These are phyloP conservation scores for Corchorus olitorius DNA, from an alignment of 345 rosid genomes.

Conservation along the genomic window DNA sequence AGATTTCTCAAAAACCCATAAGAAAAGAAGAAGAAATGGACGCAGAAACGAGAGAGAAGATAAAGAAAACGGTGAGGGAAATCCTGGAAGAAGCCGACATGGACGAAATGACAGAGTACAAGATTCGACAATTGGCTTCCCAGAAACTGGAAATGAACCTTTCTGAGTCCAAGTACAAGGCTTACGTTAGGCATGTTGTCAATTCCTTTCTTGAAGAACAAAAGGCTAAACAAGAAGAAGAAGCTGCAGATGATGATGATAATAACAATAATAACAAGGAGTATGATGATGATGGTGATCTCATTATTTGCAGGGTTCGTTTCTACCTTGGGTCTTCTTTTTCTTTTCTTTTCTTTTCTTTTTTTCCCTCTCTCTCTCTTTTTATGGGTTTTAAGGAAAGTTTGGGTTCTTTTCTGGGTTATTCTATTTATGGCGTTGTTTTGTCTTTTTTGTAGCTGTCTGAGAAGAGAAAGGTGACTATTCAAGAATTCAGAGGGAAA, in stretches of 20 bases:
- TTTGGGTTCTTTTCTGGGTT: background rate
- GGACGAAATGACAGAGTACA: conserved; percentile 66
- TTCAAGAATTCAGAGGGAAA: conserved; percentile 83
- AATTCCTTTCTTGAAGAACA: conserved; percentile 64
- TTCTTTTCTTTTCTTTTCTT: too few species aligned
- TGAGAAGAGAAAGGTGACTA: conserved; percentile 78
- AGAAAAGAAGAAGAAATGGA: conserved; percentile 39
- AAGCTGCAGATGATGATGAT: background rate
- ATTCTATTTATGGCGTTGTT: background rate
- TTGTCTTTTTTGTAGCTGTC: conserved; percentile 44
- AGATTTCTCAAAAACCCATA: background rate
- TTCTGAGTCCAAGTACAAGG: conserved; percentile 60
- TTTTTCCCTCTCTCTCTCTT: background rate
- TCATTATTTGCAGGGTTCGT: conserved; percentile 70
- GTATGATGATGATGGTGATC: conserved; percentile 80
- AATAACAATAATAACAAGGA: conserved; percentile 36
- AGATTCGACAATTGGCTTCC: conserved; percentile 73
- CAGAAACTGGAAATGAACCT: conserved; percentile 68
- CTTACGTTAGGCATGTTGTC: conserved; percentile 61
- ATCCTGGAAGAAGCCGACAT: conserved; percentile 74
- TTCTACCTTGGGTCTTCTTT: background rate
- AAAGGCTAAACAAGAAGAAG: conserved; percentile 32
- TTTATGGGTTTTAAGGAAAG: background rate
- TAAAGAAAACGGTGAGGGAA: conserved; percentile 56
- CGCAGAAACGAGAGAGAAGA: conserved; percentile 46